A percentile compares a stretch with the other conserved stretches of the same genome.
Evolutionary conservation across 345 rosid genomes (phyloP).

Genomic region (Combretum micranthum): DNA sequence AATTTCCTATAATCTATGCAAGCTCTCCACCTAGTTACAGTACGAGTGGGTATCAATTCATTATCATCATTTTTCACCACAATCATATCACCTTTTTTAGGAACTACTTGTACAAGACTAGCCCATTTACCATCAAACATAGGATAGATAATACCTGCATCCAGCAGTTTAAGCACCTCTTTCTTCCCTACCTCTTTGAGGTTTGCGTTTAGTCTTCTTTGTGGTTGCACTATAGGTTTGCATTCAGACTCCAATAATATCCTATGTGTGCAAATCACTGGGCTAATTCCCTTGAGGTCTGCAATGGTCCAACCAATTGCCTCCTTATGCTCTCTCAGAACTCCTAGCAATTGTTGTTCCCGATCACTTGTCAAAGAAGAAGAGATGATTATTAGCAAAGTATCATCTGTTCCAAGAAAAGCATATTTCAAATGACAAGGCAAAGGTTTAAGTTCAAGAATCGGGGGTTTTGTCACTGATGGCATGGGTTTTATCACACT

Average conservation of each 20-base stretch:
- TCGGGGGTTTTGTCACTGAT: not conserved
- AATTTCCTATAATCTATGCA: not conserved
- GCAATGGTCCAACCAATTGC: not conserved
- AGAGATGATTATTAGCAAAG: not conserved
- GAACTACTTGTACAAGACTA: not conserved
- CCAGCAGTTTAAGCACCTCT: not conserved
- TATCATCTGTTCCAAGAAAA: not conserved
- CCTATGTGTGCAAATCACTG: not conserved
- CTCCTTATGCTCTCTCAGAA: too few species aligned
- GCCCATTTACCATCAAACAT: not conserved
- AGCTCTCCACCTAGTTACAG: not conserved
- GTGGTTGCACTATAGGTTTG: not conserved
- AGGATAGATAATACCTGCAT: not conserved
- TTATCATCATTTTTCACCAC: not conserved
- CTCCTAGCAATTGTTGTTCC: not conserved
- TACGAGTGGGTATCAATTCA: not conserved
- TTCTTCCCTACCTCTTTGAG: not conserved
- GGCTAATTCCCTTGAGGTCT: not conserved
- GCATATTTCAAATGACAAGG: not conserved
- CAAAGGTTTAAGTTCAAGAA: not conserved
- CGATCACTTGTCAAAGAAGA: not conserved
- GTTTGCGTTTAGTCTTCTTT: not conserved
- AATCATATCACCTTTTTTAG: not conserved
- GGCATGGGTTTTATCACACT: not conserved
- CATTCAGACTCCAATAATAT: not conserved